Evolutionary conservation across 495 filamentous ascomycete species (phyloP).

Genomic region (Entonaema liquescens): DNA sequence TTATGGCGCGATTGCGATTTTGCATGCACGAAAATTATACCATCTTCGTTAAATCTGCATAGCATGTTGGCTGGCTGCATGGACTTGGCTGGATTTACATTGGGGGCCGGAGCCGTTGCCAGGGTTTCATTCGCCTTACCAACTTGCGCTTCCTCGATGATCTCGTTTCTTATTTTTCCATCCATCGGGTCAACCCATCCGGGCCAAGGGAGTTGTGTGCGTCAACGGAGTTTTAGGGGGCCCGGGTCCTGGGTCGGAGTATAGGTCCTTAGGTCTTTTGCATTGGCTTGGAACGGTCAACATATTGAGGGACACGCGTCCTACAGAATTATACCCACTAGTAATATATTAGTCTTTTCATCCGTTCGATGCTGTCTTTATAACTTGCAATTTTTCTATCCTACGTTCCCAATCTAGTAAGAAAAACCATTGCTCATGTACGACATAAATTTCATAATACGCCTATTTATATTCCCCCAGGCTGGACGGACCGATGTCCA

Average conservation of each 20-base stretch:
- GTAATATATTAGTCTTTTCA: conserved; percentile 37
- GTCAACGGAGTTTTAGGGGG: conserved; percentile 27
- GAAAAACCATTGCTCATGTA: conserved; percentile 3
- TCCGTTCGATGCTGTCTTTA: neutral
- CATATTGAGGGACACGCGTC: conserved; percentile 40
- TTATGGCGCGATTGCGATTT: conserved; percentile 18
- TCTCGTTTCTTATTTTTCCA: conserved; percentile 7
- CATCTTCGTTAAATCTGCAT: conserved; percentile 26
- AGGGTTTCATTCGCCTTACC: conserved; percentile 34
- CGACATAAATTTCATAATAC: neutral
- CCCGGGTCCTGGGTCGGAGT: conserved; percentile 30
- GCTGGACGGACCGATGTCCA: conserved; percentile 30
- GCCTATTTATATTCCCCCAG: conserved; percentile 24
- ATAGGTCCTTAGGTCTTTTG: conserved; percentile 33
- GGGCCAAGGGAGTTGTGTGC: conserved; percentile 33
- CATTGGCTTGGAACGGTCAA: conserved; percentile 26
- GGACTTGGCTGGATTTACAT: conserved; percentile 30
- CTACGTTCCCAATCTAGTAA: neutral
- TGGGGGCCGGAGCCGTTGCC: conserved; percentile 13
- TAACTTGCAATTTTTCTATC: conserved; percentile 22
- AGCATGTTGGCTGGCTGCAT: conserved; percentile 26
- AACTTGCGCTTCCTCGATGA: conserved; percentile 23
- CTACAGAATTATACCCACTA: conserved; percentile 43
- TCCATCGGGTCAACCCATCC: conserved; percentile 29
- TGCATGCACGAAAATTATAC: conserved; percentile 14